These are phyloP conservation scores for Cystobasidium pallidum DNA, from an alignment of 1,284 basidiomycete genomes.

Conservation along the genomic window DNA sequence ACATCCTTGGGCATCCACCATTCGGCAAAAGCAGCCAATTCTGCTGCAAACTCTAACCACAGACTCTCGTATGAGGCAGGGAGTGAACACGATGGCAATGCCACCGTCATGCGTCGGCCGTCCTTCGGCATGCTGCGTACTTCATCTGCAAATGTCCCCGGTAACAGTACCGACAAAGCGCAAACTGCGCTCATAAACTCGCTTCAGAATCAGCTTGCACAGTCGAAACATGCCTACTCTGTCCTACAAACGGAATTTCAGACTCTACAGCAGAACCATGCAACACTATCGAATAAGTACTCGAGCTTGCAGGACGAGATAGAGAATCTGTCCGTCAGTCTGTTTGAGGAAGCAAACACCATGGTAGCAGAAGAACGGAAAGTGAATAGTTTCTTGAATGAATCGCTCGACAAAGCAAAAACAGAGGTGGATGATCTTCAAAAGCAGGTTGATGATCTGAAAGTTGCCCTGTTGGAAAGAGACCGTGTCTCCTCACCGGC, in stretches of 20 bases:
- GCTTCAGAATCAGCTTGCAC: constrained; percentile 10
- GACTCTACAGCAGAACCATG: constrained; percentile 25
- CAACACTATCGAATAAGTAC: constrained; percentile 50
- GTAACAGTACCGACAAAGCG: constrained; percentile 7
- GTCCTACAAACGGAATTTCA: constrained; percentile 46
- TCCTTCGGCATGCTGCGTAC: constrained; percentile 34
- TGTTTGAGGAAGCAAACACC: constrained; percentile 54
- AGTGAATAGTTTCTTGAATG: constrained; percentile 45
- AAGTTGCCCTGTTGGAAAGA: constrained; percentile 5
- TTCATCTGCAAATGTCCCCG: constrained; percentile 14
- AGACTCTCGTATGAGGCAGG: constrained; percentile 19
- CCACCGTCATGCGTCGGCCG: constrained; percentile 25
- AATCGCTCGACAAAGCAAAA: constrained; percentile 46
- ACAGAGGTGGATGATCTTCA: constrained; percentile 45
- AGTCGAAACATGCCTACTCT: constrained; percentile 33
- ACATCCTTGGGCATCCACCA: constrained; percentile 14
- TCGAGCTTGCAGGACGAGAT: constrained; percentile 52
- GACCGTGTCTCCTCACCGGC: constrained; percentile 17
- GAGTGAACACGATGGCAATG: constrained; percentile 29
- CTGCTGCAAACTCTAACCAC: not conserved
- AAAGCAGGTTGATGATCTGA: constrained; percentile 33
- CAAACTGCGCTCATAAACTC: constrained; percentile 11
- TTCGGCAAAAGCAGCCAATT: not conserved
- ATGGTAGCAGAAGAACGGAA: constrained; percentile 51
- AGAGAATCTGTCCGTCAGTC: constrained; percentile 52